phyloP scores from a whole-genome alignment of 1,284 basidiomycete genomes.

The Sporisorium graminicola region DNA sequence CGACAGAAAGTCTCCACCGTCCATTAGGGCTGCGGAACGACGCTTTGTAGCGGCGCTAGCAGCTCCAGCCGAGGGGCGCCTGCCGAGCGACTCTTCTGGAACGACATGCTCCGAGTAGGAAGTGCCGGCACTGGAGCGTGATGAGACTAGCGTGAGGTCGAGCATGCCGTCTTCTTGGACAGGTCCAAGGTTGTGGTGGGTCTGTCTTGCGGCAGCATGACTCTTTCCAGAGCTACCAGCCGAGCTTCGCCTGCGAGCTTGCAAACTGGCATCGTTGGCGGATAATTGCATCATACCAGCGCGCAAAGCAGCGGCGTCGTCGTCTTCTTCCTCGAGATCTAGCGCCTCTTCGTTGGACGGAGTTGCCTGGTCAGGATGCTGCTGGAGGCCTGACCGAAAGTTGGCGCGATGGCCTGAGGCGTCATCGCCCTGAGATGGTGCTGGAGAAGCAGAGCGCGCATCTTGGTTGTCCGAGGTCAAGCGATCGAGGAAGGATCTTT shows the following conservation, averaged over 20 bases:
- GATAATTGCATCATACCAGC: slow-evolving; percentile 23
- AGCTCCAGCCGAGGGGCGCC: slow-evolving; percentile 20
- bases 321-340: slow-evolving; percentile 52
- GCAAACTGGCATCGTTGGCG: background rate
- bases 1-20: slow-evolving; percentile 31
- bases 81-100: slow-evolving; percentile 15
- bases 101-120: slow-evolving; percentile 26
- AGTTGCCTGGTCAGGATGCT: slow-evolving; percentile 14
- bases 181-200: slow-evolving; percentile 37
- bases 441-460: slow-evolving; percentile 13
- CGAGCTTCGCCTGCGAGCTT: slow-evolving; percentile 34
- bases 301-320: slow-evolving; percentile 23
- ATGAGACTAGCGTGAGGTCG: slow-evolving; percentile 34
- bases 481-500: slow-evolving; percentile 42
- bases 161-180: slow-evolving; percentile 49
- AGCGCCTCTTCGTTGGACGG: slow-evolving; percentile 49
- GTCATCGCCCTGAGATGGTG: slow-evolving; percentile 17
- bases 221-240: slow-evolving; percentile 32
- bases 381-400: slow-evolving; percentile 30
- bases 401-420: slow-evolving; percentile 5
- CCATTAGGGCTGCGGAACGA: slow-evolving; percentile 19
- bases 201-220: slow-evolving; percentile 6
- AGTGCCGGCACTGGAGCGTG: slow-evolving; percentile 40
- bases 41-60: slow-evolving; percentile 15
- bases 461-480: slow-evolving; percentile 18